Evolutionary conservation across 164 flowering plant genomes (phyloP).

Genomic region (Piper longum): DNA sequence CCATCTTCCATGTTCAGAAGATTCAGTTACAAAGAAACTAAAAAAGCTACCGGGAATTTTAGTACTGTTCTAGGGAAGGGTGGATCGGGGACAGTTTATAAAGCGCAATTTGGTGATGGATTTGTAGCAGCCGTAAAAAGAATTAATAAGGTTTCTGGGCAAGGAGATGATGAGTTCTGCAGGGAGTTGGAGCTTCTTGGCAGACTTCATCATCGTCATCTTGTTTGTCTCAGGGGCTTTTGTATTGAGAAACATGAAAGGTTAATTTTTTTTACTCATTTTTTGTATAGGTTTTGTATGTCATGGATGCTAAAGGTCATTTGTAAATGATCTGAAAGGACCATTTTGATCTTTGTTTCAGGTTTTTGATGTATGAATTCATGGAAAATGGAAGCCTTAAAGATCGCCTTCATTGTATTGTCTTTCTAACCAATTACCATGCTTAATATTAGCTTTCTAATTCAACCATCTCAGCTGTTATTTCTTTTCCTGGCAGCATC

Average conservation of each 20-base stretch:
- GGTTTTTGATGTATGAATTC: constrained; percentile 89
- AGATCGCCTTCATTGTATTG: constrained; percentile 81
- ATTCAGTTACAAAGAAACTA: constrained; percentile 73
- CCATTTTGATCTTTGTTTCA: constrained; percentile 15
- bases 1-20: constrained; percentile 57
- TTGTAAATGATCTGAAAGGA: background rate
- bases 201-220: constrained; percentile 92
- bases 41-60: constrained; percentile 75
- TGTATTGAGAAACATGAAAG: constrained; percentile 67
- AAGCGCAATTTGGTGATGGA: constrained; percentile 73
- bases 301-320: background rate
- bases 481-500: constrained; percentile 38
- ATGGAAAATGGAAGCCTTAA: constrained; percentile 95
- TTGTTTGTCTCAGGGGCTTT: constrained; percentile 80
- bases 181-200: constrained; percentile 89
- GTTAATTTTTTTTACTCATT: constrained; percentile 17
- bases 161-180: constrained; percentile 80
- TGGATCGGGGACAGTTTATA: constrained; percentile 88
- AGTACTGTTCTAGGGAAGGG: constrained; percentile 70
- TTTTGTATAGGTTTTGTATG: background rate
- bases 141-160: constrained; percentile 70
- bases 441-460: background rate
- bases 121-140: constrained; percentile 66
- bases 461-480: constrained; percentile 1
- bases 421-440: constrained; percentile 3